Percentiles rank a stretch among this genome's conserved stretches.
phyloP scores from a whole-genome alignment of 345 rosid species.

The Lagerstroemia speciosa region DNA sequence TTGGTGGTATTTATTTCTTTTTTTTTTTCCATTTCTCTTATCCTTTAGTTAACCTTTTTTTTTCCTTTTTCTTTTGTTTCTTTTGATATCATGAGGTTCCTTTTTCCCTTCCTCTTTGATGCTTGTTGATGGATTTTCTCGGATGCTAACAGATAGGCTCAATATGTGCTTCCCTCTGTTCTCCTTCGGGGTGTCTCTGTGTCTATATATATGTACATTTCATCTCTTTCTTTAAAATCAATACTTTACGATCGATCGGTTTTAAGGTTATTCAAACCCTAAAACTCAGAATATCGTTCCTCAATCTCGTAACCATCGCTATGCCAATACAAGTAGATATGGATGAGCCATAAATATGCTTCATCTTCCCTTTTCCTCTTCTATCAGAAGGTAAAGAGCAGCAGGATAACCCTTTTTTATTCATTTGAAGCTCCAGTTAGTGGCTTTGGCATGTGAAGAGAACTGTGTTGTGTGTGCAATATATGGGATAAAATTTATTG shows the following conservation, averaged over 20 bases:
- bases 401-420: not conserved
- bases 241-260: too few species aligned
- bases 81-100: conserved; percentile 8
- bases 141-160: conserved; percentile 16
- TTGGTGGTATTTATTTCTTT: conserved; percentile 14
- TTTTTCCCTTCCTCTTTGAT: conserved; percentile 1
- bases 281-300: not conserved
- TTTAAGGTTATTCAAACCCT: not conserved
- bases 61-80: not conserved
- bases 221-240: not conserved
- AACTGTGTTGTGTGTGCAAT: too few species aligned
- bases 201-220: not conserved
- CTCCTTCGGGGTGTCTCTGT: not conserved
- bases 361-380: not conserved
- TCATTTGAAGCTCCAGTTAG: not conserved
- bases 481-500: too few species aligned
- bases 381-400: not conserved
- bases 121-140: conserved; percentile 12
- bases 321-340: too few species aligned
- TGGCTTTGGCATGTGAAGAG: not conserved
- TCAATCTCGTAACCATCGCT: too few species aligned
- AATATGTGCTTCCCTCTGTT: conserved; percentile 6
- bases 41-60: conserved; percentile 8
- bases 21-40: conserved; percentile 6
- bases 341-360: not conserved